A percentile compares a stretch with the other conserved stretches of the same genome.
Conservation (phyloP, 176 grass and related monocot species). For the Pontederia crassipes region DNA sequence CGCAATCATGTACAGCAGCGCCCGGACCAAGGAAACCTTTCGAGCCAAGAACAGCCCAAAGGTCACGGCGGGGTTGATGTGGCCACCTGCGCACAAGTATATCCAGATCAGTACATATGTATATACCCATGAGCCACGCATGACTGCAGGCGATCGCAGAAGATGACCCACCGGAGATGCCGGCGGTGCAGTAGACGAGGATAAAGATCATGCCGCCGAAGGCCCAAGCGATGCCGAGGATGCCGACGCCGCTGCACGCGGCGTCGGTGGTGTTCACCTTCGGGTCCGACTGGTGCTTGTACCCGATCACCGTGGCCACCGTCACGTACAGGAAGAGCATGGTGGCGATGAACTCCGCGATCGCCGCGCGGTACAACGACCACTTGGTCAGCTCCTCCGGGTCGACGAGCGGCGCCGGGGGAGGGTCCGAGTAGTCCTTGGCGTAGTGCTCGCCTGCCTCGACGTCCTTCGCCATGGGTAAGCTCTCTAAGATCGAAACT, state of each 20-base stretch:
- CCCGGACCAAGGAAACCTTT: constrained; percentile 12
- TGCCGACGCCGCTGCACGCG: constrained; percentile 58
- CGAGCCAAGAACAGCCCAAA: constrained; percentile 14
- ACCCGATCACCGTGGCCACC: constrained; percentile 13
- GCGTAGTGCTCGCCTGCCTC: neutral
- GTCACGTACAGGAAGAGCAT: constrained; percentile 15
- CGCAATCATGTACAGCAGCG: constrained; percentile 8
- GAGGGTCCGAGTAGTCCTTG: constrained; percentile 6
- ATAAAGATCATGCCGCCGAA: constrained; percentile 99
- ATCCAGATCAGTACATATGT: neutral
- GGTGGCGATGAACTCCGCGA: constrained; percentile 13
- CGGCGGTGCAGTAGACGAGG: constrained; percentile 96
- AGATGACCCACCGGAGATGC: constrained; percentile 46
- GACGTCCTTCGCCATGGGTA: constrained; percentile 8
- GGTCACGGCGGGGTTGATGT: constrained; percentile 18
- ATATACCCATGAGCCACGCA: neutral
- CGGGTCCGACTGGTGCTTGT: constrained; percentile 2
- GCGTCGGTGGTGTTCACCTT: neutral
- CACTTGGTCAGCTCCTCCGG: neutral
- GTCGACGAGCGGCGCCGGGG: constrained; percentile 1
- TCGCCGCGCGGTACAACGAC: constrained; percentile 11
- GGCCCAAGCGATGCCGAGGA: constrained; percentile 93
- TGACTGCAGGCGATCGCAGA: too few species aligned
- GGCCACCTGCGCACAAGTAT: neutral
- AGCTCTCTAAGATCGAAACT: too few species aligned